Evolutionary conservation across 345 rosid species (phyloP).

Genomic region (Rubroshorea leprosula): DNA sequence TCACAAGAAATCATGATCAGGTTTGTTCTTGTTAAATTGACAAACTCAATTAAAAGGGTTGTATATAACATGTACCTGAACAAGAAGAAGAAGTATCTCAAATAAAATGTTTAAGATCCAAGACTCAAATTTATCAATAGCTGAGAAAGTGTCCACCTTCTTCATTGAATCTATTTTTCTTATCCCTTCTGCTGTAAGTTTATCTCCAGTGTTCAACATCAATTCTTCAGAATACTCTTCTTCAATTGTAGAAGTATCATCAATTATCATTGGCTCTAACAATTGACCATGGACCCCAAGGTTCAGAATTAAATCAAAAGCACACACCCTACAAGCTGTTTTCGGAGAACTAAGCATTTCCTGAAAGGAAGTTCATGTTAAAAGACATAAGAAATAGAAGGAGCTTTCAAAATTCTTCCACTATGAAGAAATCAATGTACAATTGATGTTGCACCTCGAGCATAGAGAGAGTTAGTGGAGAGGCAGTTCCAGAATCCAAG

Average conservation of each 20-base stretch:
- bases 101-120: slow-evolving; percentile 88
- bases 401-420: slow-evolving; percentile 5
- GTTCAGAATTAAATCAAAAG: slow-evolving; percentile 90
- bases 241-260: slow-evolving; percentile 71
- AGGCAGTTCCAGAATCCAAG: slow-evolving; percentile 88
- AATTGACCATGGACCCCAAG: slow-evolving; percentile 97
- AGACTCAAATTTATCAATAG: slow-evolving; percentile 72
- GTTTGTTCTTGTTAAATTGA: too few relatives aligned
- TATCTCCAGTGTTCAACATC: slow-evolving; percentile 50
- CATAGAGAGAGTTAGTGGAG: slow-evolving; percentile 96
- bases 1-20: too few relatives aligned
- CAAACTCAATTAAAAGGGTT: too few relatives aligned
- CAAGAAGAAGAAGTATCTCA: slow-evolving; percentile 89
- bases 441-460: slow-evolving; percentile 63
- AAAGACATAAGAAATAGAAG: slow-evolving; percentile 18
- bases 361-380: slow-evolving; percentile 31
- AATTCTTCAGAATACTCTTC: slow-evolving; percentile 77
- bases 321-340: slow-evolving; percentile 75
- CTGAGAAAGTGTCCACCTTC: slow-evolving; percentile 50
- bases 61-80: slow-evolving; percentile 72
- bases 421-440: slow-evolving; percentile 6
- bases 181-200: slow-evolving; percentile 43
- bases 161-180: slow-evolving; percentile 43
- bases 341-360: slow-evolving; percentile 89
- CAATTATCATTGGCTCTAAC: slow-evolving; percentile 72